Percentiles rank a stretch among this genome's conserved stretches.
phyloP scores from a whole-genome alignment of 1,284 basidiomycete species.

The Cronartium quercuum region DNA sequence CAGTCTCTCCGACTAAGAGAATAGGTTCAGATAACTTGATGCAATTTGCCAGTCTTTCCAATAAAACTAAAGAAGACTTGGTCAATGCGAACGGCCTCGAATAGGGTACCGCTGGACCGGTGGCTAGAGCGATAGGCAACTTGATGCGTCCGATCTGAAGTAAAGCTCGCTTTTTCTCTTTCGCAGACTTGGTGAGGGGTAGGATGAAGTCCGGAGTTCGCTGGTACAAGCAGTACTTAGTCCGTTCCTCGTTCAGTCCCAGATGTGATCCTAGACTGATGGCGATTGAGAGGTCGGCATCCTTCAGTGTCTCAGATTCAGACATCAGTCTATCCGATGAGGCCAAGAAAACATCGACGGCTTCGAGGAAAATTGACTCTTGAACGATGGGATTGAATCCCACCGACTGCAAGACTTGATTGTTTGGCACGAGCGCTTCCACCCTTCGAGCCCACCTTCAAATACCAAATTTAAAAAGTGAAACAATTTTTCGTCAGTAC shows the following conservation, averaged over 20 bases:
- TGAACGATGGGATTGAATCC: conserved; percentile 65
- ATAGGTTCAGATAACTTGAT: conserved; percentile 73
- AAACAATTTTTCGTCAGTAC: conserved; percentile 48
- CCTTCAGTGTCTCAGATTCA: conserved; percentile 56
- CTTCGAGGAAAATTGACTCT: conserved; percentile 85
- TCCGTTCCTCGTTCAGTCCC: conserved; percentile 60
- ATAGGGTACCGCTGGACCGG: conserved; percentile 39
- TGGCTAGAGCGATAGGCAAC: conserved; percentile 40
- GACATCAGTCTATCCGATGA: conserved; percentile 54
- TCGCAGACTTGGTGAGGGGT: conserved; percentile 61
- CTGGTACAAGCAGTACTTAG: conserved; percentile 53
- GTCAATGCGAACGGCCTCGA: conserved; percentile 79
- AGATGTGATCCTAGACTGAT: conserved; percentile 61
- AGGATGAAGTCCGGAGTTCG: conserved; percentile 64
- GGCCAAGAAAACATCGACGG: conserved; percentile 86
- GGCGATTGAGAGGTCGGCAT: conserved; percentile 51
- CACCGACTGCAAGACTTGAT: conserved; percentile 43
- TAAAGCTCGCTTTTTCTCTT: conserved; percentile 50
- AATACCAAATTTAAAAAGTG: conserved; percentile 66
- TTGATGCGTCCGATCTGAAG: conserved; percentile 45
- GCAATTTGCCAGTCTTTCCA: conserved; percentile 74
- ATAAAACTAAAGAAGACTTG: conserved; percentile 69
- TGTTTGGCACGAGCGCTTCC: conserved; percentile 7
- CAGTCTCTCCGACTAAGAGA: conserved; percentile 92
- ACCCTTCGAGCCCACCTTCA: conserved; percentile 49